Base-by-base conservation (phyloP, 148 eudicot genomes). In the Rhododendron mucronatum region DNA sequence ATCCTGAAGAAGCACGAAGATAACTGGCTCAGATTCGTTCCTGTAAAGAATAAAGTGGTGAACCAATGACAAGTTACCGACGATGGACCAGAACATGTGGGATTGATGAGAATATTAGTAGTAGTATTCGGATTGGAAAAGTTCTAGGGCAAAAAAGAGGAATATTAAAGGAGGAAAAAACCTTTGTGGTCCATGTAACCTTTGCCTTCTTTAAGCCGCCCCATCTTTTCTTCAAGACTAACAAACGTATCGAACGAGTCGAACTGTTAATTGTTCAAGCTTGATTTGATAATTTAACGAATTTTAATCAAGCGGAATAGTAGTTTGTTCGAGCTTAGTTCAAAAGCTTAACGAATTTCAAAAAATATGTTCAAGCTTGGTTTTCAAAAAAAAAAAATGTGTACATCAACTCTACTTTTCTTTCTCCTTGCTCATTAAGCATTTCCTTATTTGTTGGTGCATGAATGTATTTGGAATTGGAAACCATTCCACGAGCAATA, bases 21-120 rank as follows among this genome's bases (percentile, higher is more conserved):
- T 28, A 28, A 18, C 21, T 15, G 78, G 77, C 23, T 18, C 2
- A 76, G 63, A 82, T 74, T 82, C 55, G 47, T 86, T 20, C 35
- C 10, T 35, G 45, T 26, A 84, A 39, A 39, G 44, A 41, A 41
- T 41, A 41, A 61, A 44, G 61, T 57, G 11, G 26, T 57, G n/a
- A 28, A 78, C 76, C 82, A 78, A 85, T 78, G 39, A 8, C 14
- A 50, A 45, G 30, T 18, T 44, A 83, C 83, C 88, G 88, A 83
- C 82, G 67, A 83, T 83, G 77, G 85, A 78, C 83, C 28, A 47
- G 20, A 80, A 7, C 83, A 67, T 14, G 35, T 30, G 76, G 76
- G 75, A 7, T 69, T 69, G 73, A 69, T 5, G 35, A 23, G 69
- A 61, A 61, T 55, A 55, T 55, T 51, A 41, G 44, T 5, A 41